These are phyloP conservation scores for Gonapodya prolifera DNA, from an alignment of 192 early-diverging fungal species.

Conservation along the genomic window DNA sequence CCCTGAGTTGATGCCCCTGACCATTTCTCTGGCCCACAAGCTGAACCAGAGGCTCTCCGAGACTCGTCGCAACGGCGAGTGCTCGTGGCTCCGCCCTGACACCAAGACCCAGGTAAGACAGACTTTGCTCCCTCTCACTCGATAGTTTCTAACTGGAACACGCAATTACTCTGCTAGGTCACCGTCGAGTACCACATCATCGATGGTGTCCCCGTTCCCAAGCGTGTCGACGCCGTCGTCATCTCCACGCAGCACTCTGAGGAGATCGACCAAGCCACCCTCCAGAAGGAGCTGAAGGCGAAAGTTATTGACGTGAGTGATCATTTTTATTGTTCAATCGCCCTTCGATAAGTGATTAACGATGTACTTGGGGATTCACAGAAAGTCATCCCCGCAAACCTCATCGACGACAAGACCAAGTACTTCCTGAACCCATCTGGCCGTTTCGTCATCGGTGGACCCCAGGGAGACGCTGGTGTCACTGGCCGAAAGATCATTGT, in stretches of 20 bases:
- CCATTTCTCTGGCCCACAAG: slow-evolving; percentile 89
- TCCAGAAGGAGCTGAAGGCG: slow-evolving; percentile 79
- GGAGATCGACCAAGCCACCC: slow-evolving; percentile 71
- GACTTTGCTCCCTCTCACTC: too few species aligned
- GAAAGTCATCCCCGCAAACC: slow-evolving; percentile 76
- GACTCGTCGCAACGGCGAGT: slow-evolving; percentile 78
- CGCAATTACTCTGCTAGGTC: slow-evolving; percentile 37
- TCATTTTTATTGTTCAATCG: neutral
- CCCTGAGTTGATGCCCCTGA: slow-evolving; percentile 97
- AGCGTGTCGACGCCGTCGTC: slow-evolving; percentile 93
- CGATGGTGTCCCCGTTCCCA: slow-evolving; percentile 83
- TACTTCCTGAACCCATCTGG: slow-evolving; percentile 99
- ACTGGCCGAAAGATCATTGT: slow-evolving; percentile 92
- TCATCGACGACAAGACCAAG: slow-evolving; percentile 73
- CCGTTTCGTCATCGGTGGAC: slow-evolving; percentile 98
- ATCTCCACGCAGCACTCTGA: slow-evolving; percentile 93
- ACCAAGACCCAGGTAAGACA: slow-evolving; percentile 80
- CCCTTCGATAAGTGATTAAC: neutral
- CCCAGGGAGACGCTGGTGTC: slow-evolving; percentile 98
- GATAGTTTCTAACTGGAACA: too few species aligned
- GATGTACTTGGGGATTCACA: too few species aligned
- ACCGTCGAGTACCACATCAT: slow-evolving; percentile 98
- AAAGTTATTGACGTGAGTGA: slow-evolving; percentile 63
- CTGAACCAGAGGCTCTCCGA: slow-evolving; percentile 94
- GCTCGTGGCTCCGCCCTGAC: slow-evolving; percentile 93